Percentiles rank a stretch among this genome's conserved stretches.
phyloP scores from a whole-genome alignment of 2,329 filamentous ascomycete species.

The Cladosporium halotolerans region DNA sequence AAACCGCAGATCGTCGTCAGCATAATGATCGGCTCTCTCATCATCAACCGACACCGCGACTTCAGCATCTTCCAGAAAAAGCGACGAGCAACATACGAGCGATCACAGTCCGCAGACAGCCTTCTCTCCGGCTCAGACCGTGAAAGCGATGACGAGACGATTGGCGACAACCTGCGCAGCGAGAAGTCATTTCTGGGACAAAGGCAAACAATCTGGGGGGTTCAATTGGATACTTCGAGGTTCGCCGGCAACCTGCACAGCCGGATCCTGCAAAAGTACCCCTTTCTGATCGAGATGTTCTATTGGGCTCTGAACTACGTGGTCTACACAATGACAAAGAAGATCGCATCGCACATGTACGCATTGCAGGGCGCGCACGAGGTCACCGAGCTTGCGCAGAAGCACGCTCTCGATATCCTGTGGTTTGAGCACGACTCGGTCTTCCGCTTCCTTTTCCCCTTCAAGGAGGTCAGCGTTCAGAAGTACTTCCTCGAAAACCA shows the following conservation, averaged over 20 bases:
- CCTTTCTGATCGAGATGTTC: conserved; percentile 67
- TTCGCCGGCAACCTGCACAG: conserved; percentile 57
- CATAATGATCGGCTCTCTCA: conserved; percentile 38
- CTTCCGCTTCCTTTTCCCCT: conserved; percentile 47
- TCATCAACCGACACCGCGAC: conserved; percentile 35
- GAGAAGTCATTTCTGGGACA: conserved; percentile 44
- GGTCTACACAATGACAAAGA: conserved; percentile 54
- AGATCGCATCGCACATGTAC: conserved; percentile 22
- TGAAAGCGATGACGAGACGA: conserved; percentile 1
- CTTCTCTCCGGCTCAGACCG: conserved; percentile 25
- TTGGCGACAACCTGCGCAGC: conserved; percentile 24
- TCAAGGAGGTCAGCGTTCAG: conserved; percentile 49
- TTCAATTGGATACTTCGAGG: conserved; percentile 40
- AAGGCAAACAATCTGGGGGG: conserved; percentile 48
- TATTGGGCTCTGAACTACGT: conserved; percentile 63
- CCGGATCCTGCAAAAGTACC: conserved; percentile 59
- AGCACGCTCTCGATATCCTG: conserved; percentile 50
- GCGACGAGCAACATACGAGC: conserved; percentile 29
- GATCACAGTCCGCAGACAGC: conserved; percentile 38
- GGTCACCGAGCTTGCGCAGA: conserved; percentile 52
- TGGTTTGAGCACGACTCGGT: conserved; percentile 48
- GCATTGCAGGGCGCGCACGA: conserved; percentile 34
- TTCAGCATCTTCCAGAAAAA: conserved; percentile 25
- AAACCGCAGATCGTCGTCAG: conserved; percentile 34
- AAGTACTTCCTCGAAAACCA: conserved; percentile 53